A percentile compares a stretch with the other conserved stretches of the same genome.
Conservation (phyloP, 495 filamentous ascomycete genomes). For the Gamarada debralockiae region DNA sequence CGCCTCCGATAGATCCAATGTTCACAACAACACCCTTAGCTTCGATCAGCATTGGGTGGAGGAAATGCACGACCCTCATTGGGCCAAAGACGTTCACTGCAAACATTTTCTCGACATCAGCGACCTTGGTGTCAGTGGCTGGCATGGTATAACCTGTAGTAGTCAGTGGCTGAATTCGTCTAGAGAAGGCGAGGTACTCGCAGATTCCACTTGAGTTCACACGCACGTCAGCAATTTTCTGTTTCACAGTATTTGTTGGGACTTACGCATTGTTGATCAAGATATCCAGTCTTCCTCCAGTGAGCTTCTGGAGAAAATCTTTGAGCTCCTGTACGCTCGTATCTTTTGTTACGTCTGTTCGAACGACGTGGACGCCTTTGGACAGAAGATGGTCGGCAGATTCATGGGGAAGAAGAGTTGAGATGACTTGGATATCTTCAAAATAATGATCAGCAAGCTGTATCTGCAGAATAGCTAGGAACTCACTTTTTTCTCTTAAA, state of each 20-base stretch:
- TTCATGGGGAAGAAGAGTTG: background rate
- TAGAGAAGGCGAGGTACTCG: background rate
- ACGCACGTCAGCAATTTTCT: background rate
- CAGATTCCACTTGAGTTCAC: conserved; percentile 2
- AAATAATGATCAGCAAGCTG: too few relatives aligned
- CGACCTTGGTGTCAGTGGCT: background rate
- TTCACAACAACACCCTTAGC: background rate
- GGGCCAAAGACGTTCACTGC: background rate
- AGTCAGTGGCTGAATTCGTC: background rate
- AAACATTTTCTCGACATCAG: background rate
- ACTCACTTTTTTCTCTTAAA: background rate
- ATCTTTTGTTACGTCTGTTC: background rate
- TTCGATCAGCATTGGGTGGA: background rate
- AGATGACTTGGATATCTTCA: too few relatives aligned
- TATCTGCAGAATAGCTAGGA: too few relatives aligned
- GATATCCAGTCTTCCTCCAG: background rate
- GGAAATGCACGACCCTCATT: background rate
- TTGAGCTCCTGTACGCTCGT: background rate
- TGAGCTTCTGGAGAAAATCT: background rate
- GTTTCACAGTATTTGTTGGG: background rate
- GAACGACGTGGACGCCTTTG: background rate
- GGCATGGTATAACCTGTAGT: background rate
- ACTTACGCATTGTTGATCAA: conserved; percentile 4
- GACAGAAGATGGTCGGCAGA: background rate
- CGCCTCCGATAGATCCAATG: background rate